Evolutionary conservation across 2,329 filamentous ascomycete species (phyloP), one percentile per base, ranked within the genome.

Genomic region (Fonsecaea pugnacius): DNA sequence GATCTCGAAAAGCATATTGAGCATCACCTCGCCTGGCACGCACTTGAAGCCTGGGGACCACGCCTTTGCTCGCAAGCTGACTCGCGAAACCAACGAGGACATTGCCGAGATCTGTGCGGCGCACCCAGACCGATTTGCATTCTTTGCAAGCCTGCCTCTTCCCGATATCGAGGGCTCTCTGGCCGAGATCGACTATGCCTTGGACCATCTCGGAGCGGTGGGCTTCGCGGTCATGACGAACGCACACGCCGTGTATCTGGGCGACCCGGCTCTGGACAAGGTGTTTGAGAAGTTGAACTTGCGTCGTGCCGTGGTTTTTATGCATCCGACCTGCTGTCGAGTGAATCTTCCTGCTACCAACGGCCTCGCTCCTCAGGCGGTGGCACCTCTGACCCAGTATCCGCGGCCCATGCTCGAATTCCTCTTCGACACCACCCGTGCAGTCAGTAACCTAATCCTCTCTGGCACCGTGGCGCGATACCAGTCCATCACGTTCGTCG

Each of bases 181-280:
- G 2, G 67, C 68, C 1, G 84, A 86, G 67, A 82, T 85, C 33
- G 75, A 78, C 0, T 71, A 72, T 3, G 77, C 75, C 2, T 72
- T 80, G 1, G 71, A 73, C 9, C 24, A 46, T 1, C 63, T 78
- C 14, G 77, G 78, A 2, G 80, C 79, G 0, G 80, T 84, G 63
- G 84, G 84, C 1, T 79, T 85, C 51, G 77, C 76, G 0, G 67
- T 85, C 6, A 65, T 82, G 68, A 83, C 83, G 0, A 86, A 85
- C 64, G 77, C 77, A 18, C 78, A 83, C 52, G 83, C 83, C 2
- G 68, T 77, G 12, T 86, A 86, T 67, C 71, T 85, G 0, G 84
- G 84, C 3, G 78, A 83, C 62, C 58, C 72, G 0, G 67, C 63
- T 0, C 75, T 85, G 14, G 77, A 79, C 24, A 71, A 73, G 0